These are phyloP conservation scores for Termitomyces heimii DNA, from an alignment of 768 basidiomycete genomes.

Conservation along the genomic window DNA sequence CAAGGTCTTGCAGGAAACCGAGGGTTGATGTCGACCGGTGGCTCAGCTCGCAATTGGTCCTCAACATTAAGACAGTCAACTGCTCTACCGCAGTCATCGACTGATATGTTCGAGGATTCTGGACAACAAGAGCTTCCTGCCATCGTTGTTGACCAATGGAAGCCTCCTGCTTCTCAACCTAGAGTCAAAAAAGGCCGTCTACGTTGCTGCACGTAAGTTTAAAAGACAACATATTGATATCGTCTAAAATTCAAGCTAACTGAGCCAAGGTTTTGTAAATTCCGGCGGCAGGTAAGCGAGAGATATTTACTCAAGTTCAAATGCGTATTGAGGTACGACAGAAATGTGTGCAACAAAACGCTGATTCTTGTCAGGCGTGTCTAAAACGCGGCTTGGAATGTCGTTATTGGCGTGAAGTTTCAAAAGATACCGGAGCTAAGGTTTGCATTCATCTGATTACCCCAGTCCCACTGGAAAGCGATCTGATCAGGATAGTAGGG, in stretches of 20 bases:
- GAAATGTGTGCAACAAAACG: not conserved
- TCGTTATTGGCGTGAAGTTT: not conserved
- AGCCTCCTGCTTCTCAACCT: not conserved
- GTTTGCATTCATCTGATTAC: not conserved
- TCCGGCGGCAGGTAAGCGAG: not conserved
- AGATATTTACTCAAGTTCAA: not conserved
- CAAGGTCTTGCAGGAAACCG: not conserved
- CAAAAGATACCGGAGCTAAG: not conserved
- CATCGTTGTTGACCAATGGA: not conserved
- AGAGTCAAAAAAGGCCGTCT: not conserved
- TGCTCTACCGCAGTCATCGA: not conserved
- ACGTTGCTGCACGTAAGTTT: slow-evolving; percentile 1
- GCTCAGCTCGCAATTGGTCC: not conserved
- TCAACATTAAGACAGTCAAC: not conserved
- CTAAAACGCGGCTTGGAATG: not conserved
- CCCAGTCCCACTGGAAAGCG: not conserved
- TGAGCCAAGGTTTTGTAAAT: not conserved
- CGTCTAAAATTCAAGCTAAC: not conserved
- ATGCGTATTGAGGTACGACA: not conserved
- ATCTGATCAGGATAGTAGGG: not conserved
- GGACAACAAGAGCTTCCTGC: not conserved
- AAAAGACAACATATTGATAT: not conserved
- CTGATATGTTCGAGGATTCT: not conserved
- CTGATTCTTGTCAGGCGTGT: not conserved
- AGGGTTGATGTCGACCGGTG: not conserved